Base-by-base conservation (phyloP, 257 asterid genomes). In the Fraxinus anomala region DNA sequence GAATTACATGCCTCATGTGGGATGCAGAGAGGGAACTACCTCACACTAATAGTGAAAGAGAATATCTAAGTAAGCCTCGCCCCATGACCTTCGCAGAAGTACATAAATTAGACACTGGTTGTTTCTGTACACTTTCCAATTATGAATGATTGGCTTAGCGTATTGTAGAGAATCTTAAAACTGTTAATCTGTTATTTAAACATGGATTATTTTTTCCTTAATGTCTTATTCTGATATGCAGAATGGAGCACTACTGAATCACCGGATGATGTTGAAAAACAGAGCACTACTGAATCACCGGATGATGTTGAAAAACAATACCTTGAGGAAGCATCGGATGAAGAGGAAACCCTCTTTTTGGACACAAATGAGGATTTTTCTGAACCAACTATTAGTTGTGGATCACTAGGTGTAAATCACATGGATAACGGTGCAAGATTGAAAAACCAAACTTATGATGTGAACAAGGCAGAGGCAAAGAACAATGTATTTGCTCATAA, bases 221-320 rank as follows among this genome's bases (percentile, higher is more conserved):
- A 80, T 33, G 30, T 40, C 56, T 54, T 17, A 19, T 73, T 49
- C 68, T 83, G 84, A 47, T 79, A 72, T 80, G 72, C 89, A 94
- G 99, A 90, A 83, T 91, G 96, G 94, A 92, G 99, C 90, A 94
- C 97, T 28, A 94, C 99, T 21, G 99, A 91, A 87, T 94, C 97
- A 81, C 86, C 97, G 39, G 99, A 94, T 77, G 99, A 90, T 68
- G 85, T 94, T 66, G 98, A 94, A 89, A 94, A 91, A 84, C 99
- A 86, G 94, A 92, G 99, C 90, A 94, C 97, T 28, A 94, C 99
- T 21, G 99, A 91, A 87, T 94, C 97, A 81, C 86, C 97, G 39
- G 99, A 94, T 77, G 99, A 90, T 68, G 85, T 94, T 66, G 98
- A 94, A 89, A 94, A 91, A 84, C 99, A 86, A 83, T 96, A 91